Percentiles rank a stretch among this genome's conserved stretches.
Evolutionary conservation across 768 basidiomycete species (phyloP).

Genomic region (Termitomyces sp.): DNA sequence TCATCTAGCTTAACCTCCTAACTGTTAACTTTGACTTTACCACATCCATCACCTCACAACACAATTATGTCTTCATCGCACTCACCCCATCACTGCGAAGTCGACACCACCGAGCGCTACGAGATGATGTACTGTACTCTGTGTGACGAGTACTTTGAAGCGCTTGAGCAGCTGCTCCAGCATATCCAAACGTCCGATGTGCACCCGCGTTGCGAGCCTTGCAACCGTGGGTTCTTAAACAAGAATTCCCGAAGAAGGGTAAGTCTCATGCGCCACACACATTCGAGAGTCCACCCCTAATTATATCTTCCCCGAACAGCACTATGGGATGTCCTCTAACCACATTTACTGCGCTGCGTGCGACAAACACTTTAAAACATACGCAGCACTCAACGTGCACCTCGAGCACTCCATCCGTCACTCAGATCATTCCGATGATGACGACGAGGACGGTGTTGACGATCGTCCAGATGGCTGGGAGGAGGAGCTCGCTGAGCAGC

Average conservation of each 20-base stretch:
- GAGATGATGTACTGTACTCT: background rate
- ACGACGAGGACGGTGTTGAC: background rate
- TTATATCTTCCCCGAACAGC: background rate
- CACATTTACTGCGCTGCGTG: slow-evolving; percentile 10
- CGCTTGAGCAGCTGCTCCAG: background rate
- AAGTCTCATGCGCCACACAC: background rate
- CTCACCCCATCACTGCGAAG: background rate
- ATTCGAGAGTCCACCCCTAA: background rate
- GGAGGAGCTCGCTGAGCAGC: slow-evolving; percentile 6
- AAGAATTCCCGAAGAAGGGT: slow-evolving; percentile 7
- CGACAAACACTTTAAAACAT: slow-evolving; percentile 4
- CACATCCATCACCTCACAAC: too few relatives aligned
- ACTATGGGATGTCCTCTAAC: slow-evolving; percentile 1
- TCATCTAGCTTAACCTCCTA: background rate
- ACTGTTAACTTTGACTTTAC: background rate
- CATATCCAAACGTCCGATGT: background rate
- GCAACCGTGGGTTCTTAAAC: slow-evolving; percentile 3
- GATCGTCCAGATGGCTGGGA: slow-evolving; percentile 10
- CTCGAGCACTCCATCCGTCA: slow-evolving; percentile 6
- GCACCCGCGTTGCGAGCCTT: slow-evolving; percentile 8
- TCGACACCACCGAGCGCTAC: background rate
- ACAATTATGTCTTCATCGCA: background rate
- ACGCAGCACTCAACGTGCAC: slow-evolving; percentile 4
- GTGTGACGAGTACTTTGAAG: slow-evolving; percentile 2
- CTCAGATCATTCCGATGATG: slow-evolving; percentile 8